Evolutionary conservation across 306 rosid species (phyloP), one percentile per base, ranked within the genome.

Genomic region (Rosa persica): DNA sequence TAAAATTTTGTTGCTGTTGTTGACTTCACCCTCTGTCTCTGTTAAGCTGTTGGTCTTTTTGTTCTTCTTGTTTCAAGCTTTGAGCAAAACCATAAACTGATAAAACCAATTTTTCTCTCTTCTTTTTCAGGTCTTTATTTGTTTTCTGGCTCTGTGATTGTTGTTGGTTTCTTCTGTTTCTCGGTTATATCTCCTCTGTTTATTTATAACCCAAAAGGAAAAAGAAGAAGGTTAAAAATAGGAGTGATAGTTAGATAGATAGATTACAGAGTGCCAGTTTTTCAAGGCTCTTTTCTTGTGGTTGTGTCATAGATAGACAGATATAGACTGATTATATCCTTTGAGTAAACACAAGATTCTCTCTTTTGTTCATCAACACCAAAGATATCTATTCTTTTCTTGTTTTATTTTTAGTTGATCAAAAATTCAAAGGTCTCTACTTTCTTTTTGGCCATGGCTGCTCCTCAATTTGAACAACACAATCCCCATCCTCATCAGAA

Each of bases 381-480:
- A 62, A 76, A 76, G 62, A 62, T 76, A 76, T 76, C 61, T 76
- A 11, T 54, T 62, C 30, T 4, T 27, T 62, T 34, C 5, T 64
- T 57, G 42, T 65, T 38, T 40, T 5, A 75, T 75, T 75, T 75
- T 60, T 61, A 42, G 60, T 44, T 46, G 61, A 61, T 76, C 52
- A 49, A n/a, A n/a, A n/a, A 76, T 62, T 64, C 79, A 62, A 64
- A 20, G 79, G 12, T 60, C 52, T 76, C 54, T 62, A 19, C 70
- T 57, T 60, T 75, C 42, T 4, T 39, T 62, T 30, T 46, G 61
- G 79, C 47, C 61, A 76, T 76, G 79, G 79, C 79, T 75, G 36
- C 79, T 43, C 40, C 79, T 72, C 76, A 82, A 54, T 51, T 64
- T 38, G 70, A 62, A 54, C 64, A 73, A 55, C 61, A 77, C 25